phyloP scores from a whole-genome alignment of 2,329 filamentous ascomycete genomes.

The Penicillium psychrosexuale region DNA sequence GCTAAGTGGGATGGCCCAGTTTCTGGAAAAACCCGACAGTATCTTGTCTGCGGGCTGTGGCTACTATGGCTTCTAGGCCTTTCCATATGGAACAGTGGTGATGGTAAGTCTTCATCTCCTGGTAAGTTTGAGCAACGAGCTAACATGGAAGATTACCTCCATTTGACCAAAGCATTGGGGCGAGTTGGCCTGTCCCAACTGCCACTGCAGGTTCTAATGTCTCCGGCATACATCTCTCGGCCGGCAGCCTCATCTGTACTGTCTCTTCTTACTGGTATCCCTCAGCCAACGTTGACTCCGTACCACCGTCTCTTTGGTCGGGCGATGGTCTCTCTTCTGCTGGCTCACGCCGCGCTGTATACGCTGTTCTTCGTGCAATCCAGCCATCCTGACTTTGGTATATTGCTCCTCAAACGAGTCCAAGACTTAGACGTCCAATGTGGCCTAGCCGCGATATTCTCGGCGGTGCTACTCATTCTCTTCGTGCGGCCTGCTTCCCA shows the following conservation, averaged over 20 bases:
- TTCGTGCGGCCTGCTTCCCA: slow-evolving; percentile 41
- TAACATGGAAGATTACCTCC: slow-evolving; percentile 55
- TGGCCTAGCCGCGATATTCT: slow-evolving; percentile 51
- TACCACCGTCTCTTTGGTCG: slow-evolving; percentile 59
- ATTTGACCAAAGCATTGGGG: slow-evolving; percentile 61
- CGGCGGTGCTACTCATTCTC: slow-evolving; percentile 48
- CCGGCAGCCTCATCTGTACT: slow-evolving; percentile 49
- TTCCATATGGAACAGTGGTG: slow-evolving; percentile 50
- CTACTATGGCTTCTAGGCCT: slow-evolving; percentile 52
- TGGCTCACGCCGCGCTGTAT: slow-evolving; percentile 55
- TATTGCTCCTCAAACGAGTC: slow-evolving; percentile 52
- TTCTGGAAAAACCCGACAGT: slow-evolving; percentile 46
- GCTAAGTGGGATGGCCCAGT: slow-evolving; percentile 49
- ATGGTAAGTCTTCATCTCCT: slow-evolving; percentile 44
- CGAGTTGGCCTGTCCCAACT: slow-evolving; percentile 59
- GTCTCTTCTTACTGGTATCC: slow-evolving; percentile 51
- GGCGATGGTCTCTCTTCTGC: slow-evolving; percentile 52
- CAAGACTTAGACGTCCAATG: slow-evolving; percentile 57
- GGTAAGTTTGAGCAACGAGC: background rate
- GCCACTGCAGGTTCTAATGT: slow-evolving; percentile 58
- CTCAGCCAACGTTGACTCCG: slow-evolving; percentile 55
- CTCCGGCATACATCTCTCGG: slow-evolving; percentile 43
- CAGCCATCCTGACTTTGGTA: slow-evolving; percentile 35
- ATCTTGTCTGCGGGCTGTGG: slow-evolving; percentile 50
- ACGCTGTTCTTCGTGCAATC: slow-evolving; percentile 56